These are phyloP conservation scores for Brasenia schreberi DNA, from an alignment of 164 flowering plant species.

Conservation along the genomic window DNA sequence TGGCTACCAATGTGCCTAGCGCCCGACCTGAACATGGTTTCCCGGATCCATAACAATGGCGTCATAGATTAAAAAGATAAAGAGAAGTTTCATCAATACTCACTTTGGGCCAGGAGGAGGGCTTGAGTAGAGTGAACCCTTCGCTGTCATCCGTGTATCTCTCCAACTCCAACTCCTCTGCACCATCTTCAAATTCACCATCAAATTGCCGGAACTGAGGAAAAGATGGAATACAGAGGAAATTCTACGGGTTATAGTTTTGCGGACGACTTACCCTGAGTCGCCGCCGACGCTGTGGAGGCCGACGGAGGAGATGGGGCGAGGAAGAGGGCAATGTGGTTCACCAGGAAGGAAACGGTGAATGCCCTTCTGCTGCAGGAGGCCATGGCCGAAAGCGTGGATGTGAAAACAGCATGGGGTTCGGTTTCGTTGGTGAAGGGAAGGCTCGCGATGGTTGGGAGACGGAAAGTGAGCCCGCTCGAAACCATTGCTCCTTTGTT, in stretches of 20 bases:
- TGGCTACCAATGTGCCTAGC: not conserved
- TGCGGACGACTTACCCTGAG: too few species aligned
- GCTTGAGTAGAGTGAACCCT: constrained; percentile 84
- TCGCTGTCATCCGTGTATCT: constrained; percentile 55
- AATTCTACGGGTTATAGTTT: too few species aligned
- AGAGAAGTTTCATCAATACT: too few species aligned
- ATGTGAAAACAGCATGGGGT: too few species aligned
- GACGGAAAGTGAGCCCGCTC: too few species aligned
- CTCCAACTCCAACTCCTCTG: constrained; percentile 22
- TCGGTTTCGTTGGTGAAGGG: too few species aligned
- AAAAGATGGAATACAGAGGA: too few species aligned
- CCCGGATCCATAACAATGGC: not conserved
- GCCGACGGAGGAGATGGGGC: not conserved
- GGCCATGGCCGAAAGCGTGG: too few species aligned
- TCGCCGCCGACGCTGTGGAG: not conserved
- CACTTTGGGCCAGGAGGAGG: constrained; percentile 64
- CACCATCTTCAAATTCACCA: not conserved
- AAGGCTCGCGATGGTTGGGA: too few species aligned
- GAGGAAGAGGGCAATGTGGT: not conserved
- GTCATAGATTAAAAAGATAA: not conserved
- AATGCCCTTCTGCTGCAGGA: not conserved
- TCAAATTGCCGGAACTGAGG: not conserved
- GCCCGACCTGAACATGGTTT: not conserved
- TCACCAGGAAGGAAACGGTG: not conserved
- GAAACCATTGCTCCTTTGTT: too few species aligned